Evolutionary conservation across 129 eudicot species (phyloP).

Genomic region (Ambrosia trifida): DNA sequence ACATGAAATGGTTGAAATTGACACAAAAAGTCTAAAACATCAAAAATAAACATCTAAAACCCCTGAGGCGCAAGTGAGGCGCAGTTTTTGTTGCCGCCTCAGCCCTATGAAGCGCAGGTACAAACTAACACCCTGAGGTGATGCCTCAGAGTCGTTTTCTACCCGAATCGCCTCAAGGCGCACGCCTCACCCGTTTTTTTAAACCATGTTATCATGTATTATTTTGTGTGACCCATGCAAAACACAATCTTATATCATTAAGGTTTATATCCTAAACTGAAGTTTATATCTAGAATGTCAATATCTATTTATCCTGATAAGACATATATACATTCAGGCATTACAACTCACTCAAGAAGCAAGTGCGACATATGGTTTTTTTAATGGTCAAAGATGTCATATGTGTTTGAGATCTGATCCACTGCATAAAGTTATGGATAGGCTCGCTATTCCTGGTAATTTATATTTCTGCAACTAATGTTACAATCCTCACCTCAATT

Average conservation of each 20-base stretch:
- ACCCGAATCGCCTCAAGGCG: no score
- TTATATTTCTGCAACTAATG: neutral
- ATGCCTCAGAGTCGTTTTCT: no score
- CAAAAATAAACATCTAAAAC: no score
- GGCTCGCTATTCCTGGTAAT: slow-evolving; percentile 74
- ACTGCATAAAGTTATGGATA: slow-evolving; percentile 75
- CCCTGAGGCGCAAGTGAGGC: no score
- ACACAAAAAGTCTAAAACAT: no score
- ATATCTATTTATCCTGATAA: neutral
- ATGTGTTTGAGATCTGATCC: slow-evolving; percentile 86
- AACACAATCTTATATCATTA: slow-evolving; percentile 1
- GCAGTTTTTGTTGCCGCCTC: no score
- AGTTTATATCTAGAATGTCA: slow-evolving; percentile 2
- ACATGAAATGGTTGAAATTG: no score
- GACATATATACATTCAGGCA: slow-evolving; percentile 46
- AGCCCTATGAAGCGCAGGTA: no score
- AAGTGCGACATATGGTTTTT: slow-evolving; percentile 59
- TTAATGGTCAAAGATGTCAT: slow-evolving; percentile 82
- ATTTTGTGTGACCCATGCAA: neutral
- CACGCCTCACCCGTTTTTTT: no score
- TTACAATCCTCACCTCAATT: neutral
- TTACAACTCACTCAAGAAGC: slow-evolving; percentile 77
- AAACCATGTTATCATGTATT: neutral
- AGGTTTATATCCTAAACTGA: slow-evolving; percentile 10
- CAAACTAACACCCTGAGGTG: no score